Percentiles rank a stretch among this genome's conserved stretches.
Evolutionary conservation across 176 grass and related monocot genomes (phyloP).

Genomic region (Carex myosuroides): DNA sequence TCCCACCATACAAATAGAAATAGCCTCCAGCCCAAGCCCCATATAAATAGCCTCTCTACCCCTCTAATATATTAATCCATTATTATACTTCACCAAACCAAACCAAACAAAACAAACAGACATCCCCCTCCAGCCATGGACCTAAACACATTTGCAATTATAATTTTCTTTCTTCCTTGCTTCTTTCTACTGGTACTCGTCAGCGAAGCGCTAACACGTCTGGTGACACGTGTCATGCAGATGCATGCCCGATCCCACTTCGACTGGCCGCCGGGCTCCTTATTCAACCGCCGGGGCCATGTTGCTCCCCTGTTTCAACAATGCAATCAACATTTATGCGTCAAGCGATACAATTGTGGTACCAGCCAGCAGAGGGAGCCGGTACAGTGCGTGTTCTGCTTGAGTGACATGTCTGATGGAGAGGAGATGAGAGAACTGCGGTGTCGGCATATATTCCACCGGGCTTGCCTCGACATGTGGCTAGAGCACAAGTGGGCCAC

Average conservation of each 20-base stretch:
- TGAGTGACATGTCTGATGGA: conserved; percentile 47
- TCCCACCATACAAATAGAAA: neutral
- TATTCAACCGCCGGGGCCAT: neutral
- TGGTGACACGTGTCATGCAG: conserved; percentile 6
- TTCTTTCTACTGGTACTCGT: conserved; percentile 1
- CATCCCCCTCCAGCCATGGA: neutral
- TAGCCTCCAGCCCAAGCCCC: neutral
- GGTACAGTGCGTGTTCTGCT: conserved; percentile 45
- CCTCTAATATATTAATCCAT: neutral
- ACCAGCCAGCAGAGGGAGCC: neutral
- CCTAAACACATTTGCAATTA: neutral
- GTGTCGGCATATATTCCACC: conserved; percentile 59
- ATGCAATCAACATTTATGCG: conserved; percentile 17
- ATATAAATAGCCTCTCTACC: conserved; percentile 2
- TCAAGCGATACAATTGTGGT: conserved; percentile 19
- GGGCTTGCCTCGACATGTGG: conserved; percentile 56
- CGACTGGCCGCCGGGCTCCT: conserved; percentile 22
- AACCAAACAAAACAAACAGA: too few relatives aligned
- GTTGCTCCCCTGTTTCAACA: neutral
- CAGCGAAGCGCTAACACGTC: neutral
- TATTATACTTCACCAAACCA: too few relatives aligned
- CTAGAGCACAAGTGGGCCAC: conserved; percentile 23
- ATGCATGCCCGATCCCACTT: conserved; percentile 25
- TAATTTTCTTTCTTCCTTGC: conserved; percentile 12
- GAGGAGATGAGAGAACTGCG: conserved; percentile 51